Base-by-base conservation (phyloP, 257 asterid genomes). In the Cordia subcordata region DNA sequence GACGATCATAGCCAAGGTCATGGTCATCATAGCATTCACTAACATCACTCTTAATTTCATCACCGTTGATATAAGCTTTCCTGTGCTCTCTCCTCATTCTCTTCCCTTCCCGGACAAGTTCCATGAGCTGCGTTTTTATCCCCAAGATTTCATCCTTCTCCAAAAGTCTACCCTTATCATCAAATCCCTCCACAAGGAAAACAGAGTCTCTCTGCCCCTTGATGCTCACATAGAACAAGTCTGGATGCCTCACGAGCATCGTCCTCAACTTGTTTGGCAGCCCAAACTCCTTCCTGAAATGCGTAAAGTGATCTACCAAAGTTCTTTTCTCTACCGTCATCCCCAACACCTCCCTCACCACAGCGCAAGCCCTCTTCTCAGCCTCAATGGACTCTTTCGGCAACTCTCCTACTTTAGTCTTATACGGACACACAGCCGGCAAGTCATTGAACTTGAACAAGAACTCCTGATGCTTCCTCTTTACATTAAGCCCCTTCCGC, bases 221-320 rank as follows among this genome's bases (percentile, higher is more conserved):
- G 39, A 82, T 64, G 77, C 99, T 92, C 76, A 88, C 86, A 55
- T 92, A 92, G 77, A 92, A 92, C 79, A 86, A 59, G 74, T 92
- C 99, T 4, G 96, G 99, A 63, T 92, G 99, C 74, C 99, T 82
- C 69, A 80, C 90, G 69, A 88, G n/a, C 97, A 92, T 76, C 22
- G 91, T 96, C 63, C 99, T 78, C 66, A 84, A 69, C 83, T 77
- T 83, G 69, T 92, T 92, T 0, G 99, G 83, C 80, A 88, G 59
- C 47, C 95, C 94, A 62, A 92, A 88, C 60, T 92, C 99, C 80
- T 75, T 86, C 77, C 96, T 81, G 33, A 92, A 88, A 71, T 88
- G 99, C 1, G 99, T 88, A 77, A 92, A 72, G 77, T 88, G 97
- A 77, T 92, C 97, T 56, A 92, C 86, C 79, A 88, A 65, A n/a